Evolutionary conservation across 192 early-diverging fungal species (phyloP).

Genomic region (Podila minutissima): DNA sequence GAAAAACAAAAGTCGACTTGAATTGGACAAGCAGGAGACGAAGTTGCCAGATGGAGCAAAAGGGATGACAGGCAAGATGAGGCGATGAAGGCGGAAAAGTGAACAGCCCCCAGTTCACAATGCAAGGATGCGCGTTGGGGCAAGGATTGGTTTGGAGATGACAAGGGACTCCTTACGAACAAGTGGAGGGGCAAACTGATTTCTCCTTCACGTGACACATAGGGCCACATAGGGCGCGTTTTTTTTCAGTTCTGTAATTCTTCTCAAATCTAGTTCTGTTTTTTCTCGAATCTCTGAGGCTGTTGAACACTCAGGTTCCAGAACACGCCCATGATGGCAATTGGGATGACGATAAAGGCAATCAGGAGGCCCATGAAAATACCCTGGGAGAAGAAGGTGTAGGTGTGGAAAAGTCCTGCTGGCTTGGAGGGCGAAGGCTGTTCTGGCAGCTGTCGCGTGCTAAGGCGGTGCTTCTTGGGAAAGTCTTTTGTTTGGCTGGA

Average conservation of each 20-base stretch:
- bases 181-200: too few species aligned
- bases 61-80: too few species aligned
- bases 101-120: too few species aligned
- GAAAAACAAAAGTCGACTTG: too few species aligned
- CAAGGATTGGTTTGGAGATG: too few species aligned
- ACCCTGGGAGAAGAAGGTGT: slow-evolving; percentile 49
- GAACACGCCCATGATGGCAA: slow-evolving; percentile 33
- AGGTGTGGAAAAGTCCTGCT: slow-evolving; percentile 36
- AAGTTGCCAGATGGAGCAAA: too few species aligned
- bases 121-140: too few species aligned
- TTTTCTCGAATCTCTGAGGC: slow-evolving; percentile 50
- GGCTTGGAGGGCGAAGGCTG: slow-evolving; percentile 29
- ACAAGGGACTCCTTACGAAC: too few species aligned
- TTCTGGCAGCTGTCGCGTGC: slow-evolving; percentile 28
- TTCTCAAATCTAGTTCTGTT: slow-evolving; percentile 21
- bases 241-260: background rate
- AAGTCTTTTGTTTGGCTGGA: slow-evolving; percentile 44
- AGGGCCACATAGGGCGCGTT: too few species aligned
- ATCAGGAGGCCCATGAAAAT: slow-evolving; percentile 46
- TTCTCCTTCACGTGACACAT: too few species aligned
- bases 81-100: too few species aligned
- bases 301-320: slow-evolving; percentile 50
- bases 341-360: slow-evolving; percentile 29
- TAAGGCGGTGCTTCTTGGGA: slow-evolving; percentile 21
- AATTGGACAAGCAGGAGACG: background rate